A percentile compares a stretch with the other conserved stretches of the same genome.
Evolutionary conservation across 192 early-diverging fungal genomes (phyloP).

Genomic region (Glomus cerebriforme): DNA sequence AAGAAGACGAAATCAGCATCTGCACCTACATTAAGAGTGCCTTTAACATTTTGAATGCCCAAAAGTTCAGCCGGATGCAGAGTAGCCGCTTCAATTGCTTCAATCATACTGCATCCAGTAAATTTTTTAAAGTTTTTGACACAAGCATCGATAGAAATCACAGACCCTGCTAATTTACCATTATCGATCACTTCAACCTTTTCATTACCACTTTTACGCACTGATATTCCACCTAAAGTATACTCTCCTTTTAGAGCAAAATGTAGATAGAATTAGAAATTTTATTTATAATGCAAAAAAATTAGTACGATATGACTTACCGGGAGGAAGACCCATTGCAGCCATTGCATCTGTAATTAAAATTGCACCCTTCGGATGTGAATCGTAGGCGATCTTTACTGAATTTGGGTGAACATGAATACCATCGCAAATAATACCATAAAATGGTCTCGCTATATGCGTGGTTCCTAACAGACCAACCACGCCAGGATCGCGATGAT

Average conservation of each 20-base stretch:
- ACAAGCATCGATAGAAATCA: conserved; percentile 69
- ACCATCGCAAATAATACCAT: conserved; percentile 84
- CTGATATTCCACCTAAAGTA: conserved; percentile 68
- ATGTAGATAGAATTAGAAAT: no score
- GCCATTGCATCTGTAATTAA: conserved; percentile 84
- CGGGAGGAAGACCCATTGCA: conserved; percentile 70
- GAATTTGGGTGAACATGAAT: conserved; percentile 82
- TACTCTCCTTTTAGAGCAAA: conserved; percentile 40
- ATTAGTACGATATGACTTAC: conserved; percentile 23
- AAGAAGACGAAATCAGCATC: conserved; percentile 81
- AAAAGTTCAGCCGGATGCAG: conserved; percentile 74
- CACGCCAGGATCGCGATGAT: conserved; percentile 84
- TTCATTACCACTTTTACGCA: conserved; percentile 59
- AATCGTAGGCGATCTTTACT: conserved; percentile 78
- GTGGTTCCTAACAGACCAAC: conserved; percentile 73
- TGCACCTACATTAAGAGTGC: conserved; percentile 67
- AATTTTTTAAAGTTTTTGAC: conserved; percentile 79
- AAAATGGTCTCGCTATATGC: conserved; percentile 66
- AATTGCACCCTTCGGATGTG: conserved; percentile 75
- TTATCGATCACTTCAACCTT: conserved; percentile 76
- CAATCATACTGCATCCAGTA: conserved; percentile 72
- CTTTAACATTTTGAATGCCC: conserved; percentile 72
- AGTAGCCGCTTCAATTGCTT: conserved; percentile 81
- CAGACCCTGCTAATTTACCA: conserved; percentile 71
- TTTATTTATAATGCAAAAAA: no score